Percentiles rank a stretch among this genome's conserved stretches.
Evolutionary conservation across 257 asterid genomes (phyloP).

Genomic region (Linderniella brevidens): DNA sequence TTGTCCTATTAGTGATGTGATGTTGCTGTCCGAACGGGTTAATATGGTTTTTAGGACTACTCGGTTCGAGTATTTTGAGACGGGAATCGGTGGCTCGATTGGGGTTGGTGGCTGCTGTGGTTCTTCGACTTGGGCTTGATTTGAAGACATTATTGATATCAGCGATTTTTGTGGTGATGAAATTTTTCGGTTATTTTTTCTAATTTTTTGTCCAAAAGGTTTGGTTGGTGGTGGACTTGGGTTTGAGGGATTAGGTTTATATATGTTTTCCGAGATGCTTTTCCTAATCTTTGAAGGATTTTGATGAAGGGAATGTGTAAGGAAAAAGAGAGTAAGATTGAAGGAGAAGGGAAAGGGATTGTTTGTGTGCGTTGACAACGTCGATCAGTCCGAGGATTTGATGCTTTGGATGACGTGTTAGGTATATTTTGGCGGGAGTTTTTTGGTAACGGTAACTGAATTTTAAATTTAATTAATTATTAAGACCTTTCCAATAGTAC

Average conservation of each 20-base stretch:
- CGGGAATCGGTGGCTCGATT: constrained; percentile 18
- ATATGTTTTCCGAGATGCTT: constrained; percentile 4
- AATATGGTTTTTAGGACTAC: constrained; percentile 36
- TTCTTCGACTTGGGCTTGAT: constrained; percentile 15
- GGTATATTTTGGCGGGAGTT: no score
- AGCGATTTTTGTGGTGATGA: no score
- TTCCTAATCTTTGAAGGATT: not conserved
- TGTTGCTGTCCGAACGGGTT: constrained; percentile 36
- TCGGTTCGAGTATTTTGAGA: constrained; percentile 44
- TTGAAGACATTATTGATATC: constrained; percentile 39
- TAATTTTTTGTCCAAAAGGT: not conserved
- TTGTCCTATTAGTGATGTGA: constrained; percentile 25
- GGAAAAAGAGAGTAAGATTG: constrained; percentile 26
- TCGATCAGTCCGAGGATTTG: no score
- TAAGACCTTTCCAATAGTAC: no score
- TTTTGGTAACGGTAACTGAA: no score
- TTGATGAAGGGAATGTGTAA: constrained; percentile 32
- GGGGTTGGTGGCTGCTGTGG: not conserved
- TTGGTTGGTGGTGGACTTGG: constrained; percentile 10
- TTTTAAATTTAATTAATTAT: no score
- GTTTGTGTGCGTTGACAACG: no score
- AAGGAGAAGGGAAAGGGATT: constrained; percentile 43
- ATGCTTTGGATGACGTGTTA: no score
- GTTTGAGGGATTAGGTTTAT: constrained; percentile 13
- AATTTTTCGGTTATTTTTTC: constrained; percentile 1